Evolutionary conservation across 2,329 filamentous ascomycete species (phyloP).

Genomic region (Hypocreales sp.): DNA sequence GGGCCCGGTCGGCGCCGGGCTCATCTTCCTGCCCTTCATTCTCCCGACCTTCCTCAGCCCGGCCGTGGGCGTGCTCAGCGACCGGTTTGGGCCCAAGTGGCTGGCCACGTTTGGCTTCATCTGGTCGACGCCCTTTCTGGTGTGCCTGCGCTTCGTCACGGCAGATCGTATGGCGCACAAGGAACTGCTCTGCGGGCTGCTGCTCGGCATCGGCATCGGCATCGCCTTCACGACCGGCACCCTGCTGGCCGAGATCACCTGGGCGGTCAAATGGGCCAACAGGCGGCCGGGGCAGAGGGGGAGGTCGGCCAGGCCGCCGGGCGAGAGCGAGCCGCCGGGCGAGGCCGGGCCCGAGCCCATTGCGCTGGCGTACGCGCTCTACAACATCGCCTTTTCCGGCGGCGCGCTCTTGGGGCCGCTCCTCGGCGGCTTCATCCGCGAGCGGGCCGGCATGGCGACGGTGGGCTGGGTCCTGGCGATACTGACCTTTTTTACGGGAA

Average conservation of each 20-base stretch:
- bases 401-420: constrained; percentile 17
- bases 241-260: constrained; percentile 20
- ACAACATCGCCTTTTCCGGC: constrained; percentile 18
- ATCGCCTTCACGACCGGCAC: constrained; percentile 16
- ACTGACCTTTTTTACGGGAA: constrained; percentile 11
- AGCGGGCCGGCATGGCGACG: constrained; percentile 15
- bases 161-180: constrained; percentile 14
- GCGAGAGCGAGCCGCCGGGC: neutral
- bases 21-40: constrained; percentile 18
- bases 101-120: constrained; percentile 16
- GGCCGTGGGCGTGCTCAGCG: constrained; percentile 13
- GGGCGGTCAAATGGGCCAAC: constrained; percentile 11
- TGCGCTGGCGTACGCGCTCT: constrained; percentile 19
- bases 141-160: constrained; percentile 17
- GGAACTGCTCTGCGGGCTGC: constrained; percentile 15
- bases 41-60: constrained; percentile 16
- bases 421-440: constrained; percentile 17
- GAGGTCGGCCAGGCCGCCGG: constrained; percentile 6
- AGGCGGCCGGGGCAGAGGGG: constrained; percentile 3
- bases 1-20: constrained; percentile 16
- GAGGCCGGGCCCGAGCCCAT: constrained; percentile 9
- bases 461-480: constrained; percentile 16
- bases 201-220: constrained; percentile 14
- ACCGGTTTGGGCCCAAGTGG: constrained; percentile 20
- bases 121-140: constrained; percentile 16